Base-by-base conservation (phyloP, 768 basidiomycete genomes). In the Kwoniella dejecticola region DNA sequence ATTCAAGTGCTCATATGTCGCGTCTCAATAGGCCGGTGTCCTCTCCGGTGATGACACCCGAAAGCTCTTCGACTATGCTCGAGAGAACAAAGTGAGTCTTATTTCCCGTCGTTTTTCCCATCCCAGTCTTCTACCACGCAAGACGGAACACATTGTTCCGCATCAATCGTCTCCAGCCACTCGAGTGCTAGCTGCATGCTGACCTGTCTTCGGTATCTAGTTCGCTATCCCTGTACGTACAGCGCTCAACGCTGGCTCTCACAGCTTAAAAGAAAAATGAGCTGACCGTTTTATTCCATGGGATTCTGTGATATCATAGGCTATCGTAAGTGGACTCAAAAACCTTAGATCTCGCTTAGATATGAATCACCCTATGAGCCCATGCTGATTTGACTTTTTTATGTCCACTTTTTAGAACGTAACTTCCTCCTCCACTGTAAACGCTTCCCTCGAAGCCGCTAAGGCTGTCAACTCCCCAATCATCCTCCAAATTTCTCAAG, bases 401-500 rank as follows among this genome's bases (percentile, higher is more conserved):
- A 48, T 40, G 12, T 31, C 5, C 49, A 52, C 24, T 13, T 3
- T 30, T 21, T 23, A 44, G 56, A 99, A 99, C 76, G 88, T 91
- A 46, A 98, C 96, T 45, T 98, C 95, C 17, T 94, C 95, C 11
- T 99, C 95, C 29, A 88, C 87, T 38, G 93, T 88, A 54, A 95
- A 97, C 79, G 91, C 94, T 57, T 89, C 87, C 60, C 87, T 99
- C 66, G 95, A 99, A 82, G 95, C 92, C 59, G 95, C 95, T 52
- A 87, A 92, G 67, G 96, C 97, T 79, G 86, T 90, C 84, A 97
- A 98, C 80, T 84, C 95, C 29, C 95, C 95, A 61, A 93, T 99
- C 82, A 98, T 99, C 81, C 83, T 97, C 73, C 96, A 98, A 79
- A 88, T 94, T 66, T 99, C 96, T 57, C 94, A 99, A 79, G 96